Base-by-base conservation (phyloP, 352 stramenopile genomes). In the Phytophthora sansomeana region DNA sequence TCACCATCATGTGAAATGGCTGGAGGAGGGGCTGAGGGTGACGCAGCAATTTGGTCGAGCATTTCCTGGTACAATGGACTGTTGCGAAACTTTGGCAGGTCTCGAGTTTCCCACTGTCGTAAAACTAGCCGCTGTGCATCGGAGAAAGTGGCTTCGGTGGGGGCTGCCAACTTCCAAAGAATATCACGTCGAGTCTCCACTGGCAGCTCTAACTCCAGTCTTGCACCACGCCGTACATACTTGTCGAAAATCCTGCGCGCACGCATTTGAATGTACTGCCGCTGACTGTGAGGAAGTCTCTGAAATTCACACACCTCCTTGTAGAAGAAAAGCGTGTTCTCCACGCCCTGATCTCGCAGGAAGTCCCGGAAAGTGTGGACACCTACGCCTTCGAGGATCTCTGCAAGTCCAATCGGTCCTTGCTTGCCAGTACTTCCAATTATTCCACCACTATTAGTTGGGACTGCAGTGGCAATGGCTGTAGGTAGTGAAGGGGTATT, bases 261-360 rank as follows among this genome's bases (percentile, higher is more conserved):
- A 14, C 86, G 81, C 69, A 78, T 87, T 30, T 90, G 78, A 47
- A 92, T 92, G 61, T 92, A 92, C 52, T 89, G 78, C 24, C 74
- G 76, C 56, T 92, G 82, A 21, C 79, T 80, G 47, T 92, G 83
- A 5, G 81, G 81, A 1, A 92, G 59, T 9, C 85, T 54, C 58
- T 92, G 80, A 54, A 90, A 92, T 58, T 92, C 81, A 33, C 78
- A 80, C 13, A 90, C 82, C 29, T 92, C 83, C 47, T 89, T 87
- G 69, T 89, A 90, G 42, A 92, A 92, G 7, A 90, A 72, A 4
- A 92, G 42, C 28, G 70, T 82, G 53, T 84, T 81, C 32, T 90
- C 83, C 9, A 67, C 51, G 29, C 71, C 71, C 41, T 89, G 58
- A 17, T 89, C 67, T 41, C 76, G 77, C 6, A 92, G 50, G 46